phyloP scores from a whole-genome alignment of 2,329 filamentous ascomycete species.

The Aspergillus quadrilineatus region DNA sequence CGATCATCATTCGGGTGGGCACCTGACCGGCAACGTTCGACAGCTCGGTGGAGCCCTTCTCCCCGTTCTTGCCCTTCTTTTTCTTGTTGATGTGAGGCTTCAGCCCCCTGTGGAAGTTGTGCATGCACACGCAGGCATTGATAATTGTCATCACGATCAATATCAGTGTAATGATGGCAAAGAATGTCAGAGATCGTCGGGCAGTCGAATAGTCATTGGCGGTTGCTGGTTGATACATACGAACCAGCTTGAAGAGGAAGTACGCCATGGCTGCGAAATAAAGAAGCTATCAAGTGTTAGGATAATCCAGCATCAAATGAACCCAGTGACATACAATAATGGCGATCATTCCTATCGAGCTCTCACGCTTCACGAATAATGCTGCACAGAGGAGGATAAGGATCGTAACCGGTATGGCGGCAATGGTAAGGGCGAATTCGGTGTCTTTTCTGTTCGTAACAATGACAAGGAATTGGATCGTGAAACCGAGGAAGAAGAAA shows the following conservation, averaged over 20 bases:
- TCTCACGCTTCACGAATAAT: slow-evolving; percentile 81
- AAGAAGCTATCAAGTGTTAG: slow-evolving; percentile 54
- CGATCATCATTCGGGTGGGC: slow-evolving; percentile 48
- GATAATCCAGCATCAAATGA: background rate
- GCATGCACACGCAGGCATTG: slow-evolving; percentile 82
- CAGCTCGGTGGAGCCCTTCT: slow-evolving; percentile 45
- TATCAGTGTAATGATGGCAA: slow-evolving; percentile 88
- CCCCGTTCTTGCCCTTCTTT: slow-evolving; percentile 53
- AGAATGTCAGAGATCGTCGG: slow-evolving; percentile 82
- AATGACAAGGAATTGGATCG: slow-evolving; percentile 94
- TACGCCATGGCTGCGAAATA: slow-evolving; percentile 89
- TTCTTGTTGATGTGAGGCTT: slow-evolving; percentile 76
- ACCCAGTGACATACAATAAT: slow-evolving; percentile 61
- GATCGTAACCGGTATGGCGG: slow-evolving; percentile 88
- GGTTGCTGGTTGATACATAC: slow-evolving; percentile 76
- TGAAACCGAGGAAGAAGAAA: slow-evolving; percentile 99
- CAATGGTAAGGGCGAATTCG: slow-evolving; percentile 84
- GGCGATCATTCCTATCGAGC: slow-evolving; percentile 69
- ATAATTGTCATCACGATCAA: slow-evolving; percentile 84
- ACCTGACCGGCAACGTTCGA: slow-evolving; percentile 36
- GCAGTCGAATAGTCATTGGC: slow-evolving; percentile 69
- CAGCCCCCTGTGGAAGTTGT: slow-evolving; percentile 85
- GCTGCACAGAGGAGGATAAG: slow-evolving; percentile 81
- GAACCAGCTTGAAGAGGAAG: slow-evolving; percentile 96
- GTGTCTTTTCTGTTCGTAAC: slow-evolving; percentile 67